Base-by-base conservation (phyloP, 352 stramenopile genomes). In the Globisporangium cederbergense region DNA sequence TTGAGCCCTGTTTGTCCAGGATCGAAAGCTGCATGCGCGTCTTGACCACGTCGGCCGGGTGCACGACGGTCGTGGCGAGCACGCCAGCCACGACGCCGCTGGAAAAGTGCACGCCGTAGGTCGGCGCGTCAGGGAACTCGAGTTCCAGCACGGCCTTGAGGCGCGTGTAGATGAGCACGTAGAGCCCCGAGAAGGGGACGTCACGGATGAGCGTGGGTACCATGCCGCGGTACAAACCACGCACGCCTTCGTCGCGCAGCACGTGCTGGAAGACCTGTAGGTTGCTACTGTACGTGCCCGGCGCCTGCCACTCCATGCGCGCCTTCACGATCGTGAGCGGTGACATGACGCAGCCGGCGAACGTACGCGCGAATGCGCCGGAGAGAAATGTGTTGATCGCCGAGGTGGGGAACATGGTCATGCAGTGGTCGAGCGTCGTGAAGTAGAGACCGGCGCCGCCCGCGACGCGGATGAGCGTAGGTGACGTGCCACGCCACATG, bases 1-100 rank as follows among this genome's bases (percentile, higher is more conserved):
- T 76, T 9, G 62, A 52, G 5, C 71, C 70, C 2, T 28, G 25
- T 28, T 69, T 71, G 56, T 76, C 71, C 55, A 90, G 68, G 49
- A 91, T 91, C 28, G 78, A 74, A 2, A 96, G 77, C 67, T 96
- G 88, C 88, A 96, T 96, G 60, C 88, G 84, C 56, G 88, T 96
- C 74, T 96, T 96, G 36, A 95, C 74, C 10, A 96, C 88, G 69
- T 96, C 88, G 0, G 85, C 84, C 3, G 88, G 88, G 65, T 96
- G 88, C 43, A 93, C 86, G n/a, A 96, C 75, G 1, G 84, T 81
- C 9, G 88, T 96, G 43, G 87, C 86, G 28, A 92, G 54, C 38
- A 93, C 74, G 11, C 87, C 88, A 0, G 86, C 87, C 13, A 89
- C 72, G 25, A 95, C 77, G 36, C 86, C 88, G 52, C 85, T 94